Evolutionary conservation across 495 filamentous ascomycete genomes (phyloP), one percentile per base, ranked within the genome.

Genomic region (Durotheca rogersii): DNA sequence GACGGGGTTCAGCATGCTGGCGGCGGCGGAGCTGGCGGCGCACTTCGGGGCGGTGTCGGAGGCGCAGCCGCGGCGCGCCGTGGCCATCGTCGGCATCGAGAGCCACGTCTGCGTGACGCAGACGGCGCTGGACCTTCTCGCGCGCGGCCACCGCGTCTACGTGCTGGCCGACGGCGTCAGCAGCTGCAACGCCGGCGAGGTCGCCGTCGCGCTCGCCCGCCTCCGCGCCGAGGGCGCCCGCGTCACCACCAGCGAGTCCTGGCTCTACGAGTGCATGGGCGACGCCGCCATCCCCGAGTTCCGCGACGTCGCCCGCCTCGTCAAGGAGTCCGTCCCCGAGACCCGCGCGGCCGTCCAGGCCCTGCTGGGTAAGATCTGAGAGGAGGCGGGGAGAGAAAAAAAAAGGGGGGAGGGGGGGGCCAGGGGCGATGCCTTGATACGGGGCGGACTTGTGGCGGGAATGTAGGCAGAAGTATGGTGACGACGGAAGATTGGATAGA

Each of bases 101-200:
- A 78, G 80, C 17, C 93, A 98, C 66, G 92, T 98, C 62, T 98
- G 93, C 71, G 83, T 98, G 2, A 89, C 88, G 51, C 92, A 96
- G 73, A 96, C 92, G 16, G 81, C 87, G 20, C 75, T 97, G 1
- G 93, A 96, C 69, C 64, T 95, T 17, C 65, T 94, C 3, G 69
- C 65, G 35, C 77, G 78, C 1, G 89, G 88, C 0, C 88, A 96
- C 67, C 70, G 78, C 34, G 91, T 97, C 6, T 96, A 95, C 60
- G 71, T 97, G 3, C 68, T 96, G 6, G 88, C 90, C n/a, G 93
- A 98, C 70, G 93, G 83, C 23, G 90, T 96, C 17, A 89, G 84
- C 54, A 90, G 85, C 68, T 85, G 87, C 60, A 93, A 96, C 69
- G 66, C 72, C 15, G 83, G 87, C 64, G 93, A 98, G 72, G 73